Percentiles rank a stretch among this genome's conserved stretches.
Evolutionary conservation across 2,329 filamentous ascomycete genomes (phyloP).

Genomic region (Herpotrichia juniperi): DNA sequence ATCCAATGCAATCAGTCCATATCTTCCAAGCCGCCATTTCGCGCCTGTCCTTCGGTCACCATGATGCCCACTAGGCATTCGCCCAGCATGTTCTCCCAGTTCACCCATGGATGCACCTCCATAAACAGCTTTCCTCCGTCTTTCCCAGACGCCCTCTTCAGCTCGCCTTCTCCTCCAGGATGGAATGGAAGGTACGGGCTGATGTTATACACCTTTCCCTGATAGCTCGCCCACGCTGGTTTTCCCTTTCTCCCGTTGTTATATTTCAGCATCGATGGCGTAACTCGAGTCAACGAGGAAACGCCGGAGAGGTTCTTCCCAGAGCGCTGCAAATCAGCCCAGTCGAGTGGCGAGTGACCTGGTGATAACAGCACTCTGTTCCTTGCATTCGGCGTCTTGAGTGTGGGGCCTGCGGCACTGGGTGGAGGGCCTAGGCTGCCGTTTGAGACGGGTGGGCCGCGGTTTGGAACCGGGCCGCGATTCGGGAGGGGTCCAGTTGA

Average conservation of each 20-base stretch:
- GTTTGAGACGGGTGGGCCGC: constrained; percentile 48
- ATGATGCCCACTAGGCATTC: constrained; percentile 67
- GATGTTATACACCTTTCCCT: constrained; percentile 93
- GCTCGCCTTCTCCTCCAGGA: constrained; percentile 80
- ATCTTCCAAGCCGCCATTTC: constrained; percentile 55
- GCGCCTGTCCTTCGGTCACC: constrained; percentile 60
- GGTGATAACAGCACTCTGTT: constrained; percentile 82
- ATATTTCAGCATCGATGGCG: constrained; percentile 76
- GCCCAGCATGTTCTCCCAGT: constrained; percentile 70
- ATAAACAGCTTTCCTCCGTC: constrained; percentile 69
- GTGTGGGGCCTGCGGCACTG: constrained; percentile 32
- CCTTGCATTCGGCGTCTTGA: constrained; percentile 50
- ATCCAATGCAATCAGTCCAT: constrained; percentile 63
- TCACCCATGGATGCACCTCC: constrained; percentile 71
- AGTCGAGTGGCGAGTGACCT: constrained; percentile 93
- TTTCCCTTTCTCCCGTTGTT: constrained; percentile 83
- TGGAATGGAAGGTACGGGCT: constrained; percentile 89
- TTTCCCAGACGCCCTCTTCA: constrained; percentile 79
- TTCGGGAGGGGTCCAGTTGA: constrained; percentile 57
- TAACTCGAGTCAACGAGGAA: constrained; percentile 70
- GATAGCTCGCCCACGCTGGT: constrained; percentile 89
- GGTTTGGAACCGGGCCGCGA: constrained; percentile 49
- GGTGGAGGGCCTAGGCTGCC: constrained; percentile 43
- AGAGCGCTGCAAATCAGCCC: constrained; percentile 85
- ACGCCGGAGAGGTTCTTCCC: constrained; percentile 58